Base-by-base conservation (phyloP, 2,329 filamentous ascomycete genomes). In the Venturia oleaginea region DNA sequence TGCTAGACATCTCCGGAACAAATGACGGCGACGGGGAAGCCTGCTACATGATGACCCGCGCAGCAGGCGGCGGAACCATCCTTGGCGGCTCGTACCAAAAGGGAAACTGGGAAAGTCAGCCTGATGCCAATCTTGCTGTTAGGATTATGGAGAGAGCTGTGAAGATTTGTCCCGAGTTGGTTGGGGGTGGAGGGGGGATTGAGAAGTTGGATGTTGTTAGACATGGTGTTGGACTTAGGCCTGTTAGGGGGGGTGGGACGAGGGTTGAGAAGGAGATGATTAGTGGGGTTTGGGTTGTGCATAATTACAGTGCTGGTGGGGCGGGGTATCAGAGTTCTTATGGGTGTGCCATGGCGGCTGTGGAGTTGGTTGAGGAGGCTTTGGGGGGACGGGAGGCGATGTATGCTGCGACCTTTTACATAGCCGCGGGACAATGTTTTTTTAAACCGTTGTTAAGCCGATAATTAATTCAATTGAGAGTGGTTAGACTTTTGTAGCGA, bases 11-110 rank as follows among this genome's bases (percentile, higher is more conserved):
- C 17, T 91, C 88, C 13, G 89, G 90, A 54, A 89, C 86, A 0
- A 88, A 91, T 60, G 89, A 94, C 70, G 87, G 84, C 2, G 63
- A 64, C 40, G 63, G 3, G 78, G 92, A 96, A 75, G 78, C 87
- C 4, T 79, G 84, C 65, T 97, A 97, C 73, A 81, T 89, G 59
- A 96, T 97, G 92, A 86, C 86, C 70, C 83, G 92, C 34, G 90
- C 92, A 0, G 83, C 73, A 61, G 83, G 86, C n/a, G 92, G 92
- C 24, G 92, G 92, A 13, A 94, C 90, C 0, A 82, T 96, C 51
- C 78, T 96, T 2, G 92, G 92, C n/a, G 92, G 92, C 2, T 93
- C 87, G 59, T 90, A 95, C 70, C 87, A 92, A 73, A 84, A 88
- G 70, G 83, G 86, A 34, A 88, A 86, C 71, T 96, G 91, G 91